phyloP scores from a whole-genome alignment of 768 basidiomycete species.

The Russula olivacea region DNA sequence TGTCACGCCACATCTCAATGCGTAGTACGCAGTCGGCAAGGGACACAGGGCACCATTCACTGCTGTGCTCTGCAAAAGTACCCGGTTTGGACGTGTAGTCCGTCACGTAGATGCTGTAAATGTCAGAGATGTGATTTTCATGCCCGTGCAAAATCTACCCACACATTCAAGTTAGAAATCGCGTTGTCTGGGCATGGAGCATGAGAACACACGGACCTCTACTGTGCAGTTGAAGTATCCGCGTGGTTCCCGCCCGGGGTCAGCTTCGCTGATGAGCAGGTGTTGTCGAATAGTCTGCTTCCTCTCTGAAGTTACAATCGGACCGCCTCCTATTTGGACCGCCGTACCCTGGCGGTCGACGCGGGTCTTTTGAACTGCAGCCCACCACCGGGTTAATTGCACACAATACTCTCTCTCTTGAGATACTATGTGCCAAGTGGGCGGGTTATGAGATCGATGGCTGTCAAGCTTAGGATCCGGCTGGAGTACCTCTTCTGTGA shows the following conservation, averaged over 20 bases:
- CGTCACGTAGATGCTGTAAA: conserved; percentile 25
- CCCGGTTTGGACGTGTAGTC: conserved; percentile 23
- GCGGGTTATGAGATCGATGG: conserved; percentile 1
- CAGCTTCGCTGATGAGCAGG: conserved; percentile 45
- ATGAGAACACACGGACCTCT: conserved; percentile 10
- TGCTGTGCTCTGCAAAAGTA: conserved; percentile 5
- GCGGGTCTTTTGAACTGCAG: conserved; percentile 21
- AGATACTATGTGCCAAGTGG: neutral
- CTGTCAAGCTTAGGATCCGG: conserved; percentile 1
- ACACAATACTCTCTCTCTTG: conserved; percentile 18
- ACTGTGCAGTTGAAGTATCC: conserved; percentile 61
- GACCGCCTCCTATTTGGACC: conserved; percentile 22
- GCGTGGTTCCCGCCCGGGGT: conserved; percentile 38
- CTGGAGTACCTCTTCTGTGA: conserved; percentile 1
- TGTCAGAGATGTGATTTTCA: conserved; percentile 12
- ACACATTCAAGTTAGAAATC: neutral
- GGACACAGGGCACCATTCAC: conserved; percentile 20
- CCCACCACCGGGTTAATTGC: conserved; percentile 20
- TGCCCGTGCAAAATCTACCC: conserved; percentile 22
- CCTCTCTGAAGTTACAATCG: neutral
- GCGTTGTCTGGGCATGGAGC: neutral
- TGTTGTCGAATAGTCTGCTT: conserved; percentile 34
- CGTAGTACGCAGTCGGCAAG: conserved; percentile 21
- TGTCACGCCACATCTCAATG: conserved; percentile 25
- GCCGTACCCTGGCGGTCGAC: conserved; percentile 10